A percentile compares a stretch with the other conserved stretches of the same genome.
phyloP scores from a whole-genome alignment of 108 stramenopile genomes.

The Cyclotella baltica region DNA sequence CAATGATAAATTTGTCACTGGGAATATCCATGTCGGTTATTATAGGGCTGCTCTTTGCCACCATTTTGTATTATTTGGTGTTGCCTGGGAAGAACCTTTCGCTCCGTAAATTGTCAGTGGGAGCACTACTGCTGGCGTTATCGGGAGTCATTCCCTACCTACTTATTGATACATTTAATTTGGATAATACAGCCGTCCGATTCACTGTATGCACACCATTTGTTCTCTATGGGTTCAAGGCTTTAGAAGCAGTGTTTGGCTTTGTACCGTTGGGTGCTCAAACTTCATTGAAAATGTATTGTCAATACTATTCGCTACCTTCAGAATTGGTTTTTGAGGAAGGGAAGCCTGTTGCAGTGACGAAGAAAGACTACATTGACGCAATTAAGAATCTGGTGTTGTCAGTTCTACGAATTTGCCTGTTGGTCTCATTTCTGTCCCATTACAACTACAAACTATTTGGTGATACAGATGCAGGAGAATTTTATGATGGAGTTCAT shows the following conservation, averaged over 20 bases:
- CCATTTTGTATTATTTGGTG: conserved; percentile 18
- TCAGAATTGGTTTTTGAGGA: conserved; percentile 29
- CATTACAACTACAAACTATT: conserved; percentile 37
- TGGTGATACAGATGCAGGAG: conserved; percentile 28
- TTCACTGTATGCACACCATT: conserved; percentile 38
- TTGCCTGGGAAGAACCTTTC: conserved; percentile 12
- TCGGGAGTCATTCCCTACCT: conserved; percentile 17
- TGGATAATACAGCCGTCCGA: conserved; percentile 38
- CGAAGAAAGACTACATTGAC: conserved; percentile 13
- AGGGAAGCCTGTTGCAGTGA: not conserved
- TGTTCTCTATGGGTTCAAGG: conserved; percentile 36
- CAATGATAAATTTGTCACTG: not conserved
- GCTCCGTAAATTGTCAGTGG: conserved; percentile 13
- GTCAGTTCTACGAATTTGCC: not conserved
- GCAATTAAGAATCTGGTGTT: not conserved
- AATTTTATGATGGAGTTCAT: conserved; percentile 29
- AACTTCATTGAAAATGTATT: conserved; percentile 12
- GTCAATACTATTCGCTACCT: conserved; percentile 31
- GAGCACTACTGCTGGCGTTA: conserved; percentile 12
- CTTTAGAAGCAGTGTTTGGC: conserved; percentile 30
- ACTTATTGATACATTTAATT: conserved; percentile 2
- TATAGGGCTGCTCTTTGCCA: conserved; percentile 22
- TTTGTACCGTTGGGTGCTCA: conserved; percentile 25
- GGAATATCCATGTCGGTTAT: conserved; percentile 7
- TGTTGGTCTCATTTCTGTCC: conserved; percentile 32